Percentiles rank a stretch among this genome's conserved stretches.
Conservation (phyloP, 139 green algal genomes). For the Chlamydomonas sp. region DNA sequence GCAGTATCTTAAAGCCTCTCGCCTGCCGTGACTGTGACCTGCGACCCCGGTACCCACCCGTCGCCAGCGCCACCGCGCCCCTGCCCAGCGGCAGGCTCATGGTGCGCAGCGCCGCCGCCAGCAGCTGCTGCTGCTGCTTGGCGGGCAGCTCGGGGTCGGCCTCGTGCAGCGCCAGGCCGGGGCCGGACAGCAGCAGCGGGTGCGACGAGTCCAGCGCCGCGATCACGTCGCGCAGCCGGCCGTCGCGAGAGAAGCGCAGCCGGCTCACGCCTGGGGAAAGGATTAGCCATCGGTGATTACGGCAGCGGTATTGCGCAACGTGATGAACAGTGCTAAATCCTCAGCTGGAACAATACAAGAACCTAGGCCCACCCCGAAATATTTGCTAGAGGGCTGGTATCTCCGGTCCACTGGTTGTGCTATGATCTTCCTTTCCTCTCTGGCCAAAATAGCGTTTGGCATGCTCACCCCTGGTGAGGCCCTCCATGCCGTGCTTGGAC, state of each 20-base stretch:
- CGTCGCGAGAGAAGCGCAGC: slow-evolving; percentile 82
- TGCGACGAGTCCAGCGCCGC: slow-evolving; percentile 40
- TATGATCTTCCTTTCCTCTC: too few relatives aligned
- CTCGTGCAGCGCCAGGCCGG: slow-evolving; percentile 10
- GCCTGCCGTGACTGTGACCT: slow-evolving; percentile 27
- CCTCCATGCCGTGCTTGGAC: slow-evolving; percentile 59
- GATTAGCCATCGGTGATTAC: too few relatives aligned
- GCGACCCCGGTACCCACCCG: slow-evolving; percentile 33
- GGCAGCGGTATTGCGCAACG: too few relatives aligned
- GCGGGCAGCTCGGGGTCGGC: slow-evolving; percentile 33
- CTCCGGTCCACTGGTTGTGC: too few relatives aligned
- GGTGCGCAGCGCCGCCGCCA: slow-evolving; percentile 77
- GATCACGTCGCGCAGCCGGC: slow-evolving; percentile 75
- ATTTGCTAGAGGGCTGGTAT: too few relatives aligned
- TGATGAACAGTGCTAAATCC: too few relatives aligned
- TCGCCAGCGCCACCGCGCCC: slow-evolving; percentile 84
- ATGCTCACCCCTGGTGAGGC: slow-evolving; percentile 32
- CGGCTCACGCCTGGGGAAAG: slow-evolving; percentile 18
- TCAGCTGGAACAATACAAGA: background rate
- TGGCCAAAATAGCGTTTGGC: background rate
- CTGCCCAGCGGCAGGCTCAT: slow-evolving; percentile 83
- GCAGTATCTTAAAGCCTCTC: too few relatives aligned
- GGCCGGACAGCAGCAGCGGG: slow-evolving; percentile 9
- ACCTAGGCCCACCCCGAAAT: too few relatives aligned
- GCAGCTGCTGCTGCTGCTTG: slow-evolving; percentile 70